Evolutionary conservation across 495 filamentous ascomycete genomes (phyloP), one percentile per base, ranked within the genome.

Genomic region (Tirmania nivea): DNA sequence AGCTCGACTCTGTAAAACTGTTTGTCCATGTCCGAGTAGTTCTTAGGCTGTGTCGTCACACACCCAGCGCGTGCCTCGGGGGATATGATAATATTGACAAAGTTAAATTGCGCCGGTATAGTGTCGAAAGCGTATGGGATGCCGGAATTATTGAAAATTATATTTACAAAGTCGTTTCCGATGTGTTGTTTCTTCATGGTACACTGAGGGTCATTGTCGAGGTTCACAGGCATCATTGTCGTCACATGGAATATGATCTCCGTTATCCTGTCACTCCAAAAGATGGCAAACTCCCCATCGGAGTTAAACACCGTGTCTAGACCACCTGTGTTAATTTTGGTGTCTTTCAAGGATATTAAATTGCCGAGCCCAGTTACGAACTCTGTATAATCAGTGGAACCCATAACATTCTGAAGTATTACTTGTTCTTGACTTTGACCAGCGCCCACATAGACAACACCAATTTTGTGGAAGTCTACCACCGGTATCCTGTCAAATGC

Each of bases 161-260:
- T 93, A 60, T 92, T 96, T 58, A 99, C 92, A 60, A 81, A 92
- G 69, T 99, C 93, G 61, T 99, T 99, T 42, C 92, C 92, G 45
- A 94, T 86, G 61, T 99, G 93, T 4, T 79, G 74, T 65, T 99
- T 99, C 71, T 99, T 99, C 62, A 75, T 74, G 57, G 78, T 76
- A 59, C 80, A 87, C 12, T 73, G 72, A 12, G 81, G 77, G 60
- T 95, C 86, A 42, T 75, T 71, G 34, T 83, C 76, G 25, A 79
- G 70, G 63, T 88, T 74, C 39, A 45, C 39, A 10, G 92, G 92
- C 92, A 99, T 99, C 74, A 94, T 83, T 11, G 88, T 96, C 2
- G 85, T 80, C 47, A 95, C 79, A 64, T 99, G 92, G 65, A 88
- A 99, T 12, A 95, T 81, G 34, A 99, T 83, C 63, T 96, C 90